Base-by-base conservation (phyloP, 225 moss, liverwort and hornwort genomes). In the Sphagnum tenellum region DNA sequence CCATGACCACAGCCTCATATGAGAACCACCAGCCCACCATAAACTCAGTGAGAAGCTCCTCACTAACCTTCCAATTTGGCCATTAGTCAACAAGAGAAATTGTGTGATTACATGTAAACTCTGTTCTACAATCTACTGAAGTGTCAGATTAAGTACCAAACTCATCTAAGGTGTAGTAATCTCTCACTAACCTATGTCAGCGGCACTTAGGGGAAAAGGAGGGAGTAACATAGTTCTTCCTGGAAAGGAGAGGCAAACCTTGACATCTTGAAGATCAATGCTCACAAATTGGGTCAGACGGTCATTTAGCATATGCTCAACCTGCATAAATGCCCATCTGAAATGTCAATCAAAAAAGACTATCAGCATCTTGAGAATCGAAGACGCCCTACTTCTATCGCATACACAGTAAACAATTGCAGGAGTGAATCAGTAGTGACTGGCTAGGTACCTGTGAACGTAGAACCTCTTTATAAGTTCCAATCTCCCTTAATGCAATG, bases 221-320 rank as follows among this genome's bases (percentile, higher is more conserved):
- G 29, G 59, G 59, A 29, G 71, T 50, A 57, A 13, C 29, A 65
- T 57, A 65, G 65, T 48, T 5, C 44, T 49, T 63, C 7, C 45
- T 45, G 50, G 13, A 4, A 54, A 69, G 47, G 12, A 70, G 62
- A 47, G 47, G 68, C 72, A 50, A 70, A 91, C 94, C 79, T 89
- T 95, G 49, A 92, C 82, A 14, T 95, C 95, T 76, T 89, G 95
- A 57, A 95, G 82, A 73, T 95, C 95, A 61, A 81, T 81, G 72
- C 81, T 92, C 55, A 92, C 91, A 71, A 95, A 91, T 72, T 95
- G 95, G 14, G 95, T 89, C 60, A 95, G 79, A 60, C 95, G 87
- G 69, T 95, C 95, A 76, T 95, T 91, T 64, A 95, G 76, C 71
- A 91, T 92, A 68, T 95, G 95, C 71, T 95, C 95, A 65, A 92